Evolutionary conservation across 2,329 filamentous ascomycete genomes (phyloP), one percentile per base, ranked within the genome.

Genomic region (Atkinsonella hypoxylon): DNA sequence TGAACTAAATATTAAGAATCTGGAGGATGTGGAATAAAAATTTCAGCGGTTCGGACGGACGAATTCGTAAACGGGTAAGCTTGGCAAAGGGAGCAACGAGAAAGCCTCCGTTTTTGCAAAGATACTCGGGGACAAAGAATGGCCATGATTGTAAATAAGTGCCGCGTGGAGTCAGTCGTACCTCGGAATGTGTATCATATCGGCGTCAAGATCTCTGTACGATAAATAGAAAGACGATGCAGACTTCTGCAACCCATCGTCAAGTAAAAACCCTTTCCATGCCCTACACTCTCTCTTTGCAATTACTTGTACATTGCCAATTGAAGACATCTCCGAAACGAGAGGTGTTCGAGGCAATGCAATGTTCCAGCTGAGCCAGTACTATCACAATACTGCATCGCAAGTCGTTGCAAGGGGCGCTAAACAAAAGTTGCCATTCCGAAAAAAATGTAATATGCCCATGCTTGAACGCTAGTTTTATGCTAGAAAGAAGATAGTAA

Each of bases 1-100:
- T 63, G 87, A 97, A 69, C 64, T 97, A 55, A 83, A 78, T 63
- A 75, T 95, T 52, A 73, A 74, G 57, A 62, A 59, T 20, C 55
- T 65, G 46, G 70, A 70, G 46, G 69, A 73, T 47, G 61, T 73
- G 48, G 67, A 47, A 18, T 49, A 39, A 38, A 15, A 9, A 18
- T 9, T 22, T 18, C 11, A 2, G 11, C 20, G 12, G 4, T 6
- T 12, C 9, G 17, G 42, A 20, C 2, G 26, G 32, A 36, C 4
- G 15, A n/a, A 15, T 41, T 20, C 9, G 11, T 5, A 22, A 22
- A 5, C 2, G 20, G 2, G 20, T 22, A 22, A 22, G 20, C 20
- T 22, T 22, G 20, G 20, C 20, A 5, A 22, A 22, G 20, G 20
- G 20, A n/a, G 20, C 20, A 22, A 18, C 22, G 45, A 30, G 20